These are phyloP conservation scores for Acanthamoeba lenticulata DNA, from an alignment of 208 protist genomes.

Conservation along the genomic window DNA sequence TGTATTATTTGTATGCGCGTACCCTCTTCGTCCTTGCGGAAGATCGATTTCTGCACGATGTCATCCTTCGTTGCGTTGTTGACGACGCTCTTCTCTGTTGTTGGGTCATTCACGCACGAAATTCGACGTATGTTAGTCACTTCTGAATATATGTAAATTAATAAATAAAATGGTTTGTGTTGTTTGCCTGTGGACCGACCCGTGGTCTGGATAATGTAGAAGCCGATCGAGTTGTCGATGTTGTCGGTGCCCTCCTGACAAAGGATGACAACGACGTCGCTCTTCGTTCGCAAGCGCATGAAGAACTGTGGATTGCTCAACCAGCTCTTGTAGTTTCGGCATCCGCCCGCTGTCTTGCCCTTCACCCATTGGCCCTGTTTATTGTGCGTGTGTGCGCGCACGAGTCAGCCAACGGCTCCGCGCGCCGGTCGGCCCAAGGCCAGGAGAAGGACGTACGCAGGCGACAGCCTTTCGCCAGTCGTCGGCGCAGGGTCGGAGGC, in stretches of 20 bases:
- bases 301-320: constrained; percentile 32
- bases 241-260: constrained; percentile 14
- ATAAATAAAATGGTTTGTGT: background rate
- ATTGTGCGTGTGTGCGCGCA: background rate
- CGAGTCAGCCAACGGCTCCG: background rate
- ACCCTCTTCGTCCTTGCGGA: constrained; percentile 57
- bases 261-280: constrained; percentile 45
- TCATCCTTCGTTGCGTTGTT: constrained; percentile 32
- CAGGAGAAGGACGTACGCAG: background rate
- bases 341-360: constrained; percentile 23
- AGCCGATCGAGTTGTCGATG: constrained; percentile 22
- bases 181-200: background rate
- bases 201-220: constrained; percentile 54
- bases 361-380: constrained; percentile 43
- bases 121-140: background rate
- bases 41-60: constrained; percentile 54
- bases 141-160: background rate
- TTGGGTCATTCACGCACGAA: background rate
- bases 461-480: constrained; percentile 16
- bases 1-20: too few relatives aligned
- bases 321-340: constrained; percentile 51
- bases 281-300: background rate
- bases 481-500: background rate
- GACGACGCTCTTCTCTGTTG: background rate
- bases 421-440: background rate